Evolutionary conservation across 768 basidiomycete genomes (phyloP), one percentile per base, ranked within the genome.

Genomic region (Rhodotorula kratochvilovae): DNA sequence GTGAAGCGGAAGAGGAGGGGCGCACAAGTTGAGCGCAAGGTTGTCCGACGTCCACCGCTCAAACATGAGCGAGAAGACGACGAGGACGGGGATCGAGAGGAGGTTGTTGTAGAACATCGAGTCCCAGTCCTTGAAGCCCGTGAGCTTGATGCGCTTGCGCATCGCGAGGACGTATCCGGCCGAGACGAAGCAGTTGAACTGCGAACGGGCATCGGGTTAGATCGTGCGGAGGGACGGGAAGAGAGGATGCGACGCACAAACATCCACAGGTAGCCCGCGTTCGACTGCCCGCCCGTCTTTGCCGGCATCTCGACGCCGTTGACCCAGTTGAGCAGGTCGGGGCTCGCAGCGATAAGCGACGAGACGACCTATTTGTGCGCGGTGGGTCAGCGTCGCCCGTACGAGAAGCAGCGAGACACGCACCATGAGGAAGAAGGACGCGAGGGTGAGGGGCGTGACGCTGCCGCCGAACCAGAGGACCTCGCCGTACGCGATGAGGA

Each of bases 71-170:
- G 94, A 96, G 78, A 89, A 91, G 61, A 91, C 77, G 65, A 85
- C 84, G 55, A 99, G 83, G 50, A 97, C 87, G 10, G 96, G 96
- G 76, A 98, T 94, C 29, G 92, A 95, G 62, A 98, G 83, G 56
- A 97, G 80, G 80, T 98, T 99, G 83, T 95, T 96, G 84, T 98
- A 98, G 82, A 92, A 95, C 93, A 97, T 97, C 21, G 93, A 89
- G 78, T 97, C 95, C 94, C 93, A 96, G 78, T 99, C 95, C 60
- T 92, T 88, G 83, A 98, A 97, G 29, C 91, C 91, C 25, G 92
- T 97, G 53, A 84, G 80, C 83, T 97, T 97, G 84, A 99, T 98
- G 67, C 89, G 86, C 80, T 95, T 97, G 67, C 96, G 87, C 96
- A 98, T 98, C 51, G 90, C 84, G 60, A 99, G 85, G 50, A 96